phyloP scores from a whole-genome alignment of 2,329 filamentous ascomycete genomes.

The Emmonsiellopsis sp. region DNA sequence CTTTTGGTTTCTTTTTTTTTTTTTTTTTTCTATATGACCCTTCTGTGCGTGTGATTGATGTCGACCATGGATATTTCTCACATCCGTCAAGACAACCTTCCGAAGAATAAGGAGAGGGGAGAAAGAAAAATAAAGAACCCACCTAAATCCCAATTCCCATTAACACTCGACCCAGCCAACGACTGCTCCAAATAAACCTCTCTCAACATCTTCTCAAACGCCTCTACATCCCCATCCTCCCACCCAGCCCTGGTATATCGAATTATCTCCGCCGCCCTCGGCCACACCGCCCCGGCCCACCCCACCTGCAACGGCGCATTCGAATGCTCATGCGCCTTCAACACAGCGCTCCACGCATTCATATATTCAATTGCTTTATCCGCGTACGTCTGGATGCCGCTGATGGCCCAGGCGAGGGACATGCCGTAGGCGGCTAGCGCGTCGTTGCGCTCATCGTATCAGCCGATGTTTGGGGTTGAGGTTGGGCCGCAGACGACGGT shows the following conservation, averaged over 20 bases:
- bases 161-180: conserved; percentile 10
- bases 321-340: conserved; percentile 17
- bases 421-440: conserved; percentile 20
- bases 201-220: conserved; percentile 17
- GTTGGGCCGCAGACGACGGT: conserved; percentile 19
- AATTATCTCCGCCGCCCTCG: conserved; percentile 20
- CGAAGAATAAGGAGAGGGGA: not conserved
- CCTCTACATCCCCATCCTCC: conserved; percentile 11
- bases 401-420: conserved; percentile 18
- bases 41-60: not conserved
- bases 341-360: conserved; percentile 17
- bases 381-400: conserved; percentile 14
- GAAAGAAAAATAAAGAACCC: conserved; percentile 2
- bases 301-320: conserved; percentile 21
- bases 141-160: conserved; percentile 21
- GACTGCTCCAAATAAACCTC: conserved; percentile 19
- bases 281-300: conserved; percentile 21
- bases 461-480: conserved; percentile 19
- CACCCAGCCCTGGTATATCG: conserved; percentile 17
- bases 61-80: too few relatives aligned
- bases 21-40: conserved; percentile 3
- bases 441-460: conserved; percentile 19
- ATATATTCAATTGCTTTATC: conserved; percentile 19
- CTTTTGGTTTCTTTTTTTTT: too few relatives aligned
- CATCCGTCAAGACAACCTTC: too few relatives aligned